A percentile compares a stretch with the other conserved stretches of the same genome.
Evolutionary conservation across 257 asterid genomes (phyloP).

Genomic region (Solanum neorickii): DNA sequence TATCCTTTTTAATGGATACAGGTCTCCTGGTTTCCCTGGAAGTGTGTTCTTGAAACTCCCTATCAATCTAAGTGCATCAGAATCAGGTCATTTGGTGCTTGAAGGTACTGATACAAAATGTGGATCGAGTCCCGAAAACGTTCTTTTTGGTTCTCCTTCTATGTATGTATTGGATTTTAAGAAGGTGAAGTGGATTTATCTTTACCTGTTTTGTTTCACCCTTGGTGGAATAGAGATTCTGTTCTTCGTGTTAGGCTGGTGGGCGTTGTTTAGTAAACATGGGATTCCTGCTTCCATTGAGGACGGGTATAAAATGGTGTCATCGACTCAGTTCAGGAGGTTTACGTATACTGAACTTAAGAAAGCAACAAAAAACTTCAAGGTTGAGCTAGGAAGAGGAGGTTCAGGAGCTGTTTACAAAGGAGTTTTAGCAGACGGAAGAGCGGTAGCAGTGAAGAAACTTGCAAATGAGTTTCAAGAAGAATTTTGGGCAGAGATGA

Average conservation of each 20-base stretch:
- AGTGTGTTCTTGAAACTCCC: conserved; percentile 45
- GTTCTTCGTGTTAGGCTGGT: conserved; percentile 16
- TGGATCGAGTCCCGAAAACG: neutral
- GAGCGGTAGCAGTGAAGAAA: conserved; percentile 19
- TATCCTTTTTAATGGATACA: conserved; percentile 41
- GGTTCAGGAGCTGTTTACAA: conserved; percentile 21
- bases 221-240: conserved; percentile 16
- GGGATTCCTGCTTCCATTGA: conserved; percentile 15
- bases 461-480: conserved; percentile 15
- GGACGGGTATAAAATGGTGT: conserved; percentile 12
- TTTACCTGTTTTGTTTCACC: conserved; percentile 6
- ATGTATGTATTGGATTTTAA: neutral
- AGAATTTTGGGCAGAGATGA: conserved; percentile 26
- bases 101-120: conserved; percentile 9
- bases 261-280: conserved; percentile 10
- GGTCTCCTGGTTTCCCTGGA: conserved; percentile 37
- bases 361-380: conserved; percentile 19
- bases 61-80: conserved; percentile 4
- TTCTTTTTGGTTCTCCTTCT: conserved; percentile 1
- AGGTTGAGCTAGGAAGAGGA: conserved; percentile 25
- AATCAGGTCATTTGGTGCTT: conserved; percentile 9
- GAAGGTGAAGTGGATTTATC: conserved; percentile 17
- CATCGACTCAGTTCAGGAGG: conserved; percentile 18
- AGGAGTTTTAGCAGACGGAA: conserved; percentile 15
- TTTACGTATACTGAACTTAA: conserved; percentile 19